Evolutionary conservation across 345 rosid genomes (phyloP).

Genomic region (Gossypioides kirkii): DNA sequence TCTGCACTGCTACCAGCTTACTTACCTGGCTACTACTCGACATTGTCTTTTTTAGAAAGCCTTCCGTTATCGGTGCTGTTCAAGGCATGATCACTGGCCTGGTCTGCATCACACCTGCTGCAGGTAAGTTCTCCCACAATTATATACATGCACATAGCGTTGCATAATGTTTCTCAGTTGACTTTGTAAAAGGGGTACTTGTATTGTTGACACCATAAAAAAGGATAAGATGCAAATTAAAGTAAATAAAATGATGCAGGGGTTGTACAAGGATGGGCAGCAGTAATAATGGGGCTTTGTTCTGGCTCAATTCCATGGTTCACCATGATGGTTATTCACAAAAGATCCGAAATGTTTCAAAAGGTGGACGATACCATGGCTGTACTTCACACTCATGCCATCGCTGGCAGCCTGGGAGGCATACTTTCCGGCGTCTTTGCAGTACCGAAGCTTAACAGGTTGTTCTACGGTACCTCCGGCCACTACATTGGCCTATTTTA

Average conservation of each 20-base stretch:
- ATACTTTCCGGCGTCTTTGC: conserved; percentile 34
- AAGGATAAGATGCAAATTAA: background rate
- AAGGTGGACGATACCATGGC: conserved; percentile 42
- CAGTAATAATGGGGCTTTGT: conserved; percentile 34
- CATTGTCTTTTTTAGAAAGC: conserved; percentile 26
- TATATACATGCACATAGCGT: background rate
- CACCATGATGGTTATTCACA: conserved; percentile 43
- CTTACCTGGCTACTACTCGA: conserved; percentile 37
- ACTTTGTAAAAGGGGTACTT: too few species aligned
- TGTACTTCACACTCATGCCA: conserved; percentile 39
- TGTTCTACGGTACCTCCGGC: conserved; percentile 18
- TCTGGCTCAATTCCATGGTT: conserved; percentile 44
- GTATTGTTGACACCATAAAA: too few species aligned
- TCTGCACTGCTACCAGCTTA: conserved; percentile 36
- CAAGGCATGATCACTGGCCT: conserved; percentile 45
- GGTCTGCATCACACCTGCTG: conserved; percentile 43
- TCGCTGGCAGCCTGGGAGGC: conserved; percentile 39
- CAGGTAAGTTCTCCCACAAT: conserved; percentile 19
- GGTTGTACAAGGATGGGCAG: conserved; percentile 46
- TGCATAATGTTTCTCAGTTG: too few species aligned
- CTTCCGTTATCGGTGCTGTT: conserved; percentile 36
- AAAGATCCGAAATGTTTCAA: conserved; percentile 27
- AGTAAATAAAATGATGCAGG: conserved; percentile 5
- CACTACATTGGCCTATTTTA: conserved; percentile 23
- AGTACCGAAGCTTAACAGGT: conserved; percentile 30